phyloP scores from a whole-genome alignment of 177 flowering plant species.

The Vitis hybrid region DNA sequence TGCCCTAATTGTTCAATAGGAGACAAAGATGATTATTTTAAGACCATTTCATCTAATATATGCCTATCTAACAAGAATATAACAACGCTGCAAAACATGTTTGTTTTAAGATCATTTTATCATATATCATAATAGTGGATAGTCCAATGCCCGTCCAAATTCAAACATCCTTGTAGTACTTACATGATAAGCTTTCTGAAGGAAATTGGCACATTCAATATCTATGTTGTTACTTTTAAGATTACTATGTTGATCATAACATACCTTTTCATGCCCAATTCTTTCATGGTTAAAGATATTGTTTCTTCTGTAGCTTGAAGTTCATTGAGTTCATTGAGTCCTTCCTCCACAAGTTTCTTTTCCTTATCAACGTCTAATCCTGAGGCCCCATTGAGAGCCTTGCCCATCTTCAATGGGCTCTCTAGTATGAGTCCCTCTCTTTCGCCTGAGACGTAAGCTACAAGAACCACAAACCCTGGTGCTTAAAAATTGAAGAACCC shows the following conservation, averaged over 20 bases:
- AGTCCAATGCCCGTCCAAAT: no score
- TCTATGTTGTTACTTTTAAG: no score
- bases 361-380: constrained; percentile 64
- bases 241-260: neutral
- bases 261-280: constrained; percentile 65
- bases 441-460: constrained; percentile 78
- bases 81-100: no score
- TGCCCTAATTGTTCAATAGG: constrained; percentile 13
- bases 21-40: no score
- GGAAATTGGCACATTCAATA: no score
- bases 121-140: no score
- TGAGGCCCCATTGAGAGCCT: constrained; percentile 51
- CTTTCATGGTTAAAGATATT: constrained; percentile 54
- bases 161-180: no score
- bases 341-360: constrained; percentile 41
- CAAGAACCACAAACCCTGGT: no score
- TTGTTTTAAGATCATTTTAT: no score
- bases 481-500: neutral
- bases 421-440: constrained; percentile 53
- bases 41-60: no score
- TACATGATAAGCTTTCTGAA: no score
- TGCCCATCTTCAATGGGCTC: constrained; percentile 43
- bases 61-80: no score
- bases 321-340: constrained; percentile 33
- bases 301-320: constrained; percentile 23